phyloP scores from a whole-genome alignment of 2,329 filamentous ascomycete genomes.

The Cladosporium austrohemisphaericum region DNA sequence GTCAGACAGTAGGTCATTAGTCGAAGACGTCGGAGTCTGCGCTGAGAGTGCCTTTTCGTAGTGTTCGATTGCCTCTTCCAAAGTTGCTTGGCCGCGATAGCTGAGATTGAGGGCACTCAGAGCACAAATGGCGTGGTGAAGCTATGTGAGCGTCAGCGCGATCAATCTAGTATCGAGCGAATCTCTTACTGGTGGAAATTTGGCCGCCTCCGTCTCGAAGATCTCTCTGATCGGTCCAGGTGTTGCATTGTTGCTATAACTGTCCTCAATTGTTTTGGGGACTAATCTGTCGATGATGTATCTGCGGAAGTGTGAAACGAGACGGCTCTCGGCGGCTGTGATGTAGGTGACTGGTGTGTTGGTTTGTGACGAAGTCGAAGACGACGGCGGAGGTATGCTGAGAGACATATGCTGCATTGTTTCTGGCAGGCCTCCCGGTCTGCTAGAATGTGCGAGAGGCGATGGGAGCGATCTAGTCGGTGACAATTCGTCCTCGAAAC shows the following conservation, averaged over 20 bases:
- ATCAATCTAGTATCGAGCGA: conserved; percentile 20
- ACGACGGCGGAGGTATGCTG: conserved; percentile 20
- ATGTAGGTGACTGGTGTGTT: neutral
- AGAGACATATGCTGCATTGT: conserved; percentile 23
- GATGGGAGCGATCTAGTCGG: conserved; percentile 16
- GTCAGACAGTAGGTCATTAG: conserved; percentile 51
- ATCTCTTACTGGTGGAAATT: conserved; percentile 52
- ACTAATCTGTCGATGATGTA: conserved; percentile 22
- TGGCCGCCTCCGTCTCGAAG: conserved; percentile 39
- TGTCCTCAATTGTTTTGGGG: neutral
- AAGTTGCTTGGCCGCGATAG: conserved; percentile 41
- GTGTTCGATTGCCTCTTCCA: conserved; percentile 51
- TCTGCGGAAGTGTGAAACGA: conserved; percentile 26
- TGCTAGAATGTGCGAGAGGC: conserved; percentile 2
- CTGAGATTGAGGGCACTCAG: conserved; percentile 53
- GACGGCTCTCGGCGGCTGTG: conserved; percentile 19
- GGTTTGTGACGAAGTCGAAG: conserved; percentile 4
- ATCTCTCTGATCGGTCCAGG: conserved; percentile 25
- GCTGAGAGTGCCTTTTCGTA: conserved; percentile 50
- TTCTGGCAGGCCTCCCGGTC: conserved; percentile 22
- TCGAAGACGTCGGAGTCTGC: conserved; percentile 42
- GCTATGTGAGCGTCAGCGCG: conserved; percentile 32
- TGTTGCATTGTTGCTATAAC: neutral
- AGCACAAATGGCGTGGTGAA: conserved; percentile 57
- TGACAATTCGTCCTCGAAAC: conserved; percentile 46